A percentile compares a stretch with the other conserved stretches of the same genome.
These are phyloP conservation scores for Mycena olivaceomarginata DNA, from an alignment of 768 basidiomycete genomes.

Conservation along the genomic window DNA sequence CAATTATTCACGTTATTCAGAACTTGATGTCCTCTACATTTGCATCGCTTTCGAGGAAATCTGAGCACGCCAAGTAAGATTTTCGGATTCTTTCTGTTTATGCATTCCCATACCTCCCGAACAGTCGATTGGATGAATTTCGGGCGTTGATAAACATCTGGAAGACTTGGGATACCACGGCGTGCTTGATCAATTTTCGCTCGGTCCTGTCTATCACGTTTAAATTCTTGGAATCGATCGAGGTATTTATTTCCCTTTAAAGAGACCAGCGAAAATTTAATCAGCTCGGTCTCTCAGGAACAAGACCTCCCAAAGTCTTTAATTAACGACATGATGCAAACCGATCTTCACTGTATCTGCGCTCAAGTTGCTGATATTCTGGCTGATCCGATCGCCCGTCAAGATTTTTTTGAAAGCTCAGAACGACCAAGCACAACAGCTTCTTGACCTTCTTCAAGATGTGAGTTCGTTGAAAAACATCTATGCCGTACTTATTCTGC, in stretches of 20 bases:
- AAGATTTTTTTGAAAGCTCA: constrained; percentile 14
- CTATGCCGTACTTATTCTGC: background rate
- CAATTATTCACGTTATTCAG: constrained; percentile 9
- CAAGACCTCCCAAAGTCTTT: constrained; percentile 16
- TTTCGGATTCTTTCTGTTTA: background rate
- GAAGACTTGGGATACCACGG: constrained; percentile 26
- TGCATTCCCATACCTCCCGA: background rate
- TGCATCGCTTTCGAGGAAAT: constrained; percentile 14
- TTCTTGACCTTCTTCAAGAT: constrained; percentile 45
- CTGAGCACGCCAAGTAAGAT: background rate
- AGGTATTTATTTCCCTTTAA: constrained; percentile 8
- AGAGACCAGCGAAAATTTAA: background rate
- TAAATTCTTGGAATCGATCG: constrained; percentile 18
- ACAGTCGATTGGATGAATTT: constrained; percentile 24
- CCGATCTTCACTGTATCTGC: constrained; percentile 31
- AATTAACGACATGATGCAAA: constrained; percentile 26
- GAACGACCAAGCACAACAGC: constrained; percentile 29
- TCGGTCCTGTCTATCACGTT: constrained; percentile 12
- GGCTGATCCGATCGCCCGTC: background rate
- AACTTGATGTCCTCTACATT: constrained; percentile 25
- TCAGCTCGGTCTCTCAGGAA: constrained; percentile 12
- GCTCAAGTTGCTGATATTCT: constrained; percentile 29
- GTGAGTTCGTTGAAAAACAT: constrained; percentile 18
- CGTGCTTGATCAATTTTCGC: constrained; percentile 32
- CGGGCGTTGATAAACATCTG: constrained; percentile 17